Percentiles rank a stretch among this genome's conserved stretches.
Conservation (phyloP, 2,329 filamentous ascomycete species). For the Scedosporium minutisporum region DNA sequence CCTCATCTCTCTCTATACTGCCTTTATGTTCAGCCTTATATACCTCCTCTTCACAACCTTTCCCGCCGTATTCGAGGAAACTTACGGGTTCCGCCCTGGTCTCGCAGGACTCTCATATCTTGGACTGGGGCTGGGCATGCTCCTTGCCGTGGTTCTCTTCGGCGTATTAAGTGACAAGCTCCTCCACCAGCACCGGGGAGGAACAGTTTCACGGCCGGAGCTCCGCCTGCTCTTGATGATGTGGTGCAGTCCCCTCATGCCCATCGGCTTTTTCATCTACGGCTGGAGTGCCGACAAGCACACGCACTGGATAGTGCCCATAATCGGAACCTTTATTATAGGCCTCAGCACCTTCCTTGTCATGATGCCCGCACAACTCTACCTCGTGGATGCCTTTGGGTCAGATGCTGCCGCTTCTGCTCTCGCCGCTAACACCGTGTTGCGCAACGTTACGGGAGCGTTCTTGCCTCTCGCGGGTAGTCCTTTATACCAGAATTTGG, state of each 20-base stretch:
- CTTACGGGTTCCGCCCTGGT: conserved; percentile 23
- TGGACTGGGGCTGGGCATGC: conserved; percentile 36
- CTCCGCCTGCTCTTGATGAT: conserved; percentile 39
- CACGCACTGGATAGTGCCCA: conserved; percentile 48
- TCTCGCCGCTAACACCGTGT: conserved; percentile 53
- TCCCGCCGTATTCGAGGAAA: conserved; percentile 32
- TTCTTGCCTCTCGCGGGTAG: conserved; percentile 51
- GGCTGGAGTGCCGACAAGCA: conserved; percentile 46
- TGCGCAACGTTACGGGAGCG: conserved; percentile 52
- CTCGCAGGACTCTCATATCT: conserved; percentile 36
- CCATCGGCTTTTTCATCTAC: conserved; percentile 47
- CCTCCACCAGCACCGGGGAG: conserved; percentile 16
- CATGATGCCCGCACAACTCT: conserved; percentile 46
- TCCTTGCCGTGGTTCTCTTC: conserved; percentile 30
- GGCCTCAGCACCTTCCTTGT: conserved; percentile 34
- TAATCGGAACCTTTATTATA: conserved; percentile 38
- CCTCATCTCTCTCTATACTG: conserved; percentile 31
- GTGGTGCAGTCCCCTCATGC: conserved; percentile 40
- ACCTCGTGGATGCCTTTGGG: conserved; percentile 49
- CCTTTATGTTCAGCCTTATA: conserved; percentile 34
- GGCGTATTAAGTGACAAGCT: conserved; percentile 29
- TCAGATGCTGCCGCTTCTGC: conserved; percentile 36
- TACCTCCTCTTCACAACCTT: conserved; percentile 43
- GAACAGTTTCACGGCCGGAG: conserved; percentile 26
- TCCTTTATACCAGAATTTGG: conserved; percentile 30